These are phyloP conservation scores for Capsella bursapastoris DNA, from an alignment of 345 rosid genomes.

Conservation along the genomic window DNA sequence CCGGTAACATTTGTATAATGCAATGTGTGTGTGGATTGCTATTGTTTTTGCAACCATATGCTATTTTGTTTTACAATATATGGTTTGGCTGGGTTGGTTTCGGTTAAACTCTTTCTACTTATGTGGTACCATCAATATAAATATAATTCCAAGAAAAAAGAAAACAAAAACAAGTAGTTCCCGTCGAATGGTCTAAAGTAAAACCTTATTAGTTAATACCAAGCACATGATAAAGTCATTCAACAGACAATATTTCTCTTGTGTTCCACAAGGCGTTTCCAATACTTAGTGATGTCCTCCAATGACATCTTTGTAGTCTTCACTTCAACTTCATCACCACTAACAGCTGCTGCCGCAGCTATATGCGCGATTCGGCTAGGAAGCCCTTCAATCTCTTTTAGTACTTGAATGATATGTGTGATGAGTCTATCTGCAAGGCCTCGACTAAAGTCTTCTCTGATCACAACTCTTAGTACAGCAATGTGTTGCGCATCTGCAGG, in stretches of 20 bases:
- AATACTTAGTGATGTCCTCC: conserved; percentile 58
- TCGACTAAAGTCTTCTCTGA: conserved; percentile 70
- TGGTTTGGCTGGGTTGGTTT: neutral
- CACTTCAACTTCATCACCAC: conserved; percentile 30
- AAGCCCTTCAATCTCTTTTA: conserved; percentile 61
- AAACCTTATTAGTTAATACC: conserved; percentile 19
- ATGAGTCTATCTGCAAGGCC: conserved; percentile 68
- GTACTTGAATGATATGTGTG: conserved; percentile 53
- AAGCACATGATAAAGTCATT: neutral
- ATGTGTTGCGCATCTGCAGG: conserved; percentile 71
- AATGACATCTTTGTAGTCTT: conserved; percentile 54
- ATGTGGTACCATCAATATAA: conserved; percentile 15
- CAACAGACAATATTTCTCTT: conserved; percentile 56
- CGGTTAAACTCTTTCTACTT: neutral
- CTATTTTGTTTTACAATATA: neutral
- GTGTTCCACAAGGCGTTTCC: conserved; percentile 59
- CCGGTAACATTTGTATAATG: conserved; percentile 5
- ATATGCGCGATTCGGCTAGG: conserved; percentile 48
- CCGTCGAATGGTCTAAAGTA: neutral
- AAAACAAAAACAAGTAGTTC: neutral
- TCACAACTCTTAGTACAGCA: conserved; percentile 70
- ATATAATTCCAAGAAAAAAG: neutral
- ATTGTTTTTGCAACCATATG: neutral
- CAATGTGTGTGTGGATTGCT: conserved; percentile 1
- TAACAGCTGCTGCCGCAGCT: conserved; percentile 28